Conservation (phyloP, 371 early-diverging fungal species). For the Syncephalastrum contaminatum region DNA sequence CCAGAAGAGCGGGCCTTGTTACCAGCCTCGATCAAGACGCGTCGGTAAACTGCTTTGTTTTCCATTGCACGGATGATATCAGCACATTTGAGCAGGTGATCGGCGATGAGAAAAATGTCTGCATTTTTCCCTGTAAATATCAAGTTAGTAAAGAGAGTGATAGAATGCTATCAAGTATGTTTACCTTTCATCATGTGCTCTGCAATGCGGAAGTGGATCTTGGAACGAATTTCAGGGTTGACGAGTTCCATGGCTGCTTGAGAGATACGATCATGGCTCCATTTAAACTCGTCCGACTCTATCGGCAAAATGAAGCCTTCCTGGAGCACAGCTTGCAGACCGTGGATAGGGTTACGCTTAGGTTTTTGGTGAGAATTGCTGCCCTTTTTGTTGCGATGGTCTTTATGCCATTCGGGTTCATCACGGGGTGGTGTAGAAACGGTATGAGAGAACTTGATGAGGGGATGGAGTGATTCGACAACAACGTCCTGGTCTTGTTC, state of each 20-base stretch:
- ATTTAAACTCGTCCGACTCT: conserved; percentile 43
- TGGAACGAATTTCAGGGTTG: conserved; percentile 27
- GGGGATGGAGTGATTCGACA: conserved; percentile 1
- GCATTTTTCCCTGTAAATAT: conserved; percentile 16
- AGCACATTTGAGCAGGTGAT: conserved; percentile 39
- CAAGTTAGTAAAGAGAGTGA: neutral
- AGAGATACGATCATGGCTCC: conserved; percentile 48
- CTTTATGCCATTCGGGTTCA: neutral
- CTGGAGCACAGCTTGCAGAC: conserved; percentile 44
- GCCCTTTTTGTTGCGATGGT: neutral
- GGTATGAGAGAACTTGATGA: conserved; percentile 2
- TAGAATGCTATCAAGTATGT: no score
- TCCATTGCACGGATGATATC: conserved; percentile 19
- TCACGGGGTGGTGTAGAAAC: neutral
- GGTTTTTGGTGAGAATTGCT: no score
- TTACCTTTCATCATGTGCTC: conserved; percentile 28
- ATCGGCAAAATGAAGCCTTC: conserved; percentile 45
- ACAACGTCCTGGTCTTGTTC: neutral
- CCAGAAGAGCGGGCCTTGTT: conserved; percentile 37
- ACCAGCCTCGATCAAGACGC: conserved; percentile 33
- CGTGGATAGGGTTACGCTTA: conserved; percentile 34
- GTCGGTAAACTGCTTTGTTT: conserved; percentile 21
- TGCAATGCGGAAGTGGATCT: conserved; percentile 41
- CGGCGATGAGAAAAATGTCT: conserved; percentile 35
- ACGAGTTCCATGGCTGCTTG: conserved; percentile 49